phyloP scores from a whole-genome alignment of 768 basidiomycete species.

The Arthromyces matolae region DNA sequence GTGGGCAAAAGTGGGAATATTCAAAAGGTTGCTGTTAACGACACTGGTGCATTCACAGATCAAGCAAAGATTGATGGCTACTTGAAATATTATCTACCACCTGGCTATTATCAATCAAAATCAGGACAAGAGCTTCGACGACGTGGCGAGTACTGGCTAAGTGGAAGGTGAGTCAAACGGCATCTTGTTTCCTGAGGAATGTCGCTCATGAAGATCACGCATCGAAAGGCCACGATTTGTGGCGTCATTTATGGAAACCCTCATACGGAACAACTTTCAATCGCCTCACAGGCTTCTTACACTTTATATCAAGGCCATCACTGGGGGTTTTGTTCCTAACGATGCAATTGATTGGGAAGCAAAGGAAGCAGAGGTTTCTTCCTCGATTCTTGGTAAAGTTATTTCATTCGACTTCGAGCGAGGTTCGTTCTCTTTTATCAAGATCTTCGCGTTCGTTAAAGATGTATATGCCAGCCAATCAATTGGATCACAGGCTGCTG shows the following conservation, averaged over 20 bases:
- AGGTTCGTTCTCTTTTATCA: not conserved
- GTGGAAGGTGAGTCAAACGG: not conserved
- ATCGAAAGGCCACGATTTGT: not conserved
- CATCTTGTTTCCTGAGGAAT: too few species aligned
- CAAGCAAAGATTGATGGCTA: not conserved
- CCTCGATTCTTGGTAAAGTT: not conserved
- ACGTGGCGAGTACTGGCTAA: constrained; percentile 1
- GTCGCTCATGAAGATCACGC: not conserved
- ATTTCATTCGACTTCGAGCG: not conserved
- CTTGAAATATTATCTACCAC: not conserved
- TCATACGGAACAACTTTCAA: not conserved
- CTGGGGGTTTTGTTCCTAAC: not conserved
- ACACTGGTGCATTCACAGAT: not conserved
- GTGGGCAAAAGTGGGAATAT: not conserved
- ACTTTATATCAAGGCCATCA: not conserved
- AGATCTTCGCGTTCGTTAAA: too few species aligned
- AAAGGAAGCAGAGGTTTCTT: not conserved
- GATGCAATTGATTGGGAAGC: not conserved
- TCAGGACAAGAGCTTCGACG: not conserved
- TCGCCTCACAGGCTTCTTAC: not conserved
- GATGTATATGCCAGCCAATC: too few species aligned
- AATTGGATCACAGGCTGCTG: too few species aligned
- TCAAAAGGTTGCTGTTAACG: not conserved
- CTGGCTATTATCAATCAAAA: too few species aligned
- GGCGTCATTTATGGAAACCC: not conserved